These are phyloP conservation scores for Yamadazyma taylorii DNA, from an alignment of 1,139 yeast genomes.

Conservation along the genomic window DNA sequence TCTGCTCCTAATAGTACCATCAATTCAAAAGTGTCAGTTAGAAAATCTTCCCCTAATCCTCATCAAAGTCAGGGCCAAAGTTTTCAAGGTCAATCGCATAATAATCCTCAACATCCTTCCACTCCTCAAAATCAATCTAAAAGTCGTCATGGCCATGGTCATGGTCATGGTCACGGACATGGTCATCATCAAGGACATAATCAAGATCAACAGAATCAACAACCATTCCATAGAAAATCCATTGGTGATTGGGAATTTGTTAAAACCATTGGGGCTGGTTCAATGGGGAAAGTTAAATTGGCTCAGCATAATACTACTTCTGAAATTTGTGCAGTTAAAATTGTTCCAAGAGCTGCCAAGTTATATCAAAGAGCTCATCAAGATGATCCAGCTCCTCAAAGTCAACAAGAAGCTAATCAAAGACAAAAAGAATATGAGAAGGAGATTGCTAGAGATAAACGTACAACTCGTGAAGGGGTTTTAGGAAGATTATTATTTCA, in stretches of 20 bases:
- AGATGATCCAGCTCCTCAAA: constrained; percentile 62
- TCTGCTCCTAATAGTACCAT: constrained; percentile 16
- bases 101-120: constrained; percentile 9
- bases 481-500: constrained; percentile 87
- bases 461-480: constrained; percentile 95
- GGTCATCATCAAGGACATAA: constrained; percentile 12
- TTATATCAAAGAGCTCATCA: constrained; percentile 76
- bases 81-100: no score
- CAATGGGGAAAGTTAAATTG: constrained; percentile 97
- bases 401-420: constrained; percentile 57
- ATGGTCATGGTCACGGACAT: constrained; percentile 7
- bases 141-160: no score
- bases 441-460: constrained; percentile 85
- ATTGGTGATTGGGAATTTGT: constrained; percentile 97
- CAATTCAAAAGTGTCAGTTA: constrained; percentile 11
- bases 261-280: constrained; percentile 96
- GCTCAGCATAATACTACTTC: constrained; percentile 82
- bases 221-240: constrained; percentile 77
- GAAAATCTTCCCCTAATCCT: constrained; percentile 4
- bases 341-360: constrained; percentile 78
- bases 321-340: constrained; percentile 85
- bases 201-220: constrained; percentile 19
- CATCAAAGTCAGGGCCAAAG: no score
- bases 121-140: constrained; percentile 7
- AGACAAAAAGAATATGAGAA: constrained; percentile 76